phyloP scores from a whole-genome alignment of 2,329 filamentous ascomycete genomes.

The Ascochyta fabae region DNA sequence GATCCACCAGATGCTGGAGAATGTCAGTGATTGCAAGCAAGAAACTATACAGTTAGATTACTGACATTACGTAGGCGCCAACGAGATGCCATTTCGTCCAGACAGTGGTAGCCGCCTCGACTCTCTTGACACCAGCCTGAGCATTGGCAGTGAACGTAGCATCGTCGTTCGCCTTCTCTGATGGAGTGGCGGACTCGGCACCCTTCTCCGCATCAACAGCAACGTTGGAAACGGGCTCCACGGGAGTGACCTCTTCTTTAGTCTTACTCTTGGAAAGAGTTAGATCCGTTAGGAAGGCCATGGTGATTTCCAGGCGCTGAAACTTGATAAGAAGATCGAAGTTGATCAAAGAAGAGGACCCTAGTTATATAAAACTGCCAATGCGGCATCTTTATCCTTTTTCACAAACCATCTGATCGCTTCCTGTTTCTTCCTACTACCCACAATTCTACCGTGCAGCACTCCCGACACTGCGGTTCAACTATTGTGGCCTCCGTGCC shows the following conservation, averaged over 20 bases:
- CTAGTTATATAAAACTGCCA: neutral
- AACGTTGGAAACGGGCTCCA: neutral
- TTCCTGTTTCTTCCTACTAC: neutral
- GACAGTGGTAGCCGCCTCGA: conserved; percentile 47
- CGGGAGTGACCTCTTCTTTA: conserved; percentile 13
- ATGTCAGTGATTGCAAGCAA: neutral
- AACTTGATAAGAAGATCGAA: conserved; percentile 6
- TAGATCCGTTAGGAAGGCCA: conserved; percentile 12
- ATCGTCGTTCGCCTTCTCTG: conserved; percentile 16
- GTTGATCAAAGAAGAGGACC: neutral
- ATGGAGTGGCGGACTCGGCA: neutral
- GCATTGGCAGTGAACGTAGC: conserved; percentile 27
- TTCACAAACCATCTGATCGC: neutral
- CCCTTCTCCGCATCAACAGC: conserved; percentile 10
- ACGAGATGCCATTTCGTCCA: conserved; percentile 48
- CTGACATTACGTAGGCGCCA: conserved; percentile 45
- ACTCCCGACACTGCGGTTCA: conserved; percentile 2
- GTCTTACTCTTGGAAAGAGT: conserved; percentile 18
- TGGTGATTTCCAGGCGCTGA: conserved; percentile 4
- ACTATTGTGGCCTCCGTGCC: neutral
- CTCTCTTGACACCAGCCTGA: conserved; percentile 46
- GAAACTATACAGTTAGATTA: neutral
- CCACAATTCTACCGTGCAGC: neutral
- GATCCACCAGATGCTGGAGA: conserved; percentile 52
- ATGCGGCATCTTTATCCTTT: neutral